Base-by-base conservation (phyloP, 257 asterid genomes). In the Primulina tabacum region DNA sequence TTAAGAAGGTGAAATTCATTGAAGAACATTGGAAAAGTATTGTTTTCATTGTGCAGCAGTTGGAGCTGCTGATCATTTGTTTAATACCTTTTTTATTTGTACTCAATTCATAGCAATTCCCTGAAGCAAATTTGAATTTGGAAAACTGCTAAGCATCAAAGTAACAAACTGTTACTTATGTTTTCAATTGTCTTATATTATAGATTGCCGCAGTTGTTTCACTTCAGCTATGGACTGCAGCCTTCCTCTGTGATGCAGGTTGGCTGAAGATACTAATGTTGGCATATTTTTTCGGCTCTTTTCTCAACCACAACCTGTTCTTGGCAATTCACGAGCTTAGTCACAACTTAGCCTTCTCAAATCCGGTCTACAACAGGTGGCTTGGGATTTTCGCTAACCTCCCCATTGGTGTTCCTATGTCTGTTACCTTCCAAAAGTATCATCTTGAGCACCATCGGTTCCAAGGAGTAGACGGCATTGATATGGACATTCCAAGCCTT, bases 361-460 rank as follows among this genome's bases (percentile, higher is more conserved):
- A 86, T 30, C 97, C 97, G 0, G 80, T 74, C 65, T 83, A 89
- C 85, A 93, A 93, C 77, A 87, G 95, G 4, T 89, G 96, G 94
- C 89, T 93, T 10, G 99, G 99, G 52, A 90, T 93, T 24, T 86
- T 89, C 1, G 96, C 97, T 10, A 90, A 93, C 89, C 96, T 93
- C 12, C 99, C 97, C 57, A 77, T 93, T 5, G 97, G 99, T 5
- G 90, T 93, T 9, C 99, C 97, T 4, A 90, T 93, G 99, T 93
- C 96, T 14, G 87, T 93, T 32, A 93, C 99, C 53, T 93, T 93
- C 85, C 99, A 93, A 77, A 93, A 93, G 75, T 93, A 93, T 47
- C 97, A 93, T 58, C 99, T 93, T 18, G 99, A 93, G 86, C 97
- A 93, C 84, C 99, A 93, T 58, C 90, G 96, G 8, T 93, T 77